A percentile compares a stretch with the other conserved stretches of the same genome.
These are phyloP conservation scores for Phytopythium litorale DNA, from an alignment of 352 stramenopile species.

Conservation along the genomic window DNA sequence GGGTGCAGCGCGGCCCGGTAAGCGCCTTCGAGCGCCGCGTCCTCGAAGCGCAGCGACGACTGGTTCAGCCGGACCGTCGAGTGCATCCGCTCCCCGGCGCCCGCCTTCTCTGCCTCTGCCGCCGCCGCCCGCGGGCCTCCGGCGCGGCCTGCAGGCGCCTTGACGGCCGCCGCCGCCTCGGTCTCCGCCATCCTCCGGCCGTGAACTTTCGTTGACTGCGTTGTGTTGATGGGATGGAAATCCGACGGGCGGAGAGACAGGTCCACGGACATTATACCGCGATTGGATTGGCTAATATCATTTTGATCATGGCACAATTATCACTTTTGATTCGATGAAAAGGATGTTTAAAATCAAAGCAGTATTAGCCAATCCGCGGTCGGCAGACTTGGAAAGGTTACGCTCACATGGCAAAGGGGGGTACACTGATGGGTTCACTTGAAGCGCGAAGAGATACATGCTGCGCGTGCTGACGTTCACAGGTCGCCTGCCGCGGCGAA, in stretches of 20 bases:
- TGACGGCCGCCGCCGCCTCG: background rate
- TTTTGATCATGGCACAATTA: no score
- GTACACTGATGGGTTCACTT: background rate
- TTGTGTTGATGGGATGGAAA: no score
- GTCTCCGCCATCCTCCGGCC: background rate
- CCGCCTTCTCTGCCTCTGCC: background rate
- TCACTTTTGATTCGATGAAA: no score
- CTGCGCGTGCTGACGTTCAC: background rate
- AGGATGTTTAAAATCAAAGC: no score
- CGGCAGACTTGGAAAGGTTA: no score
- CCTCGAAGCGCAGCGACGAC: slow-evolving; percentile 78
- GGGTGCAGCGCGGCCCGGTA: slow-evolving; percentile 64
- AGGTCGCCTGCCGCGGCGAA: background rate
- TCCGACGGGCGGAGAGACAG: background rate
- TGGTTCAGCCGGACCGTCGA: slow-evolving; percentile 81
- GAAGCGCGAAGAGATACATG: background rate
- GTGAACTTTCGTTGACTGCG: background rate
- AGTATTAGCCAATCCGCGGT: no score
- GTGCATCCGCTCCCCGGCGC: slow-evolving; percentile 33
- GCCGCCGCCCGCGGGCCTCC: no score
- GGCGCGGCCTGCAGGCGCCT: background rate
- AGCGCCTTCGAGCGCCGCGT: slow-evolving; percentile 49
- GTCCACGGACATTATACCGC: background rate
- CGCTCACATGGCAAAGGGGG: no score
- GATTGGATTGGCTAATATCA: no score